phyloP scores from a whole-genome alignment of 108 stramenopile species.

The Thalassiosira profunda region DNA sequence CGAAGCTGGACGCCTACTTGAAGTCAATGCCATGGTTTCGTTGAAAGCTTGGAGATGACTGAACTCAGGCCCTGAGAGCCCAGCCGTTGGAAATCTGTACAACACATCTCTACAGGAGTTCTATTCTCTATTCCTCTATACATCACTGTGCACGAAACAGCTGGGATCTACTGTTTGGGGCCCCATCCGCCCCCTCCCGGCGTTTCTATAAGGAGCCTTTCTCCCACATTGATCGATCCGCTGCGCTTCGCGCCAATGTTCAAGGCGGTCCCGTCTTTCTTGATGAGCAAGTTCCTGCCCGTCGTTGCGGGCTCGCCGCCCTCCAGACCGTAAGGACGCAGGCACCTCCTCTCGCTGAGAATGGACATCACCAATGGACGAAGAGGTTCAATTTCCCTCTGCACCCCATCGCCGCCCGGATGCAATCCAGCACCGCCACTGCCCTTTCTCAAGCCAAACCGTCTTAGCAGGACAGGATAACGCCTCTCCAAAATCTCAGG shows the following conservation, averaged over 20 bases:
- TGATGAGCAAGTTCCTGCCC: conserved; percentile 90
- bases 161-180: neutral
- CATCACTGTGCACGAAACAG: too few species aligned
- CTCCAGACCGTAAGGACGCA: conserved; percentile 94
- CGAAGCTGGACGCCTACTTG: conserved; percentile 73
- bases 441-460: conserved; percentile 89
- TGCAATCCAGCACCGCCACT: conserved; percentile 94
- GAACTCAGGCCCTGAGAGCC: too few species aligned
- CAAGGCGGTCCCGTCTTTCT: conserved; percentile 73
- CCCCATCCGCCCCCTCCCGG: conserved; percentile 95
- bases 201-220: conserved; percentile 89
- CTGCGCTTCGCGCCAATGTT: conserved; percentile 96
- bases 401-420: conserved; percentile 96
- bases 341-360: conserved; percentile 92
- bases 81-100: neutral
- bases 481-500: conserved; percentile 97
- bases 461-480: conserved; percentile 93
- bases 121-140: too few species aligned
- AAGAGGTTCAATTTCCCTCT: conserved; percentile 95
- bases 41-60: conserved; percentile 32
- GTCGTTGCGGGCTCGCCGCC: conserved; percentile 90
- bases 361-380: conserved; percentile 94
- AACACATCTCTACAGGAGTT: neutral
- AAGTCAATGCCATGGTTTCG: conserved; percentile 86
- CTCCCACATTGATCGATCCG: conserved; percentile 77